Evolutionary conservation across 2,329 filamentous ascomycete species (phyloP).

Genomic region (Paraphaeosphaeria minitans): DNA sequence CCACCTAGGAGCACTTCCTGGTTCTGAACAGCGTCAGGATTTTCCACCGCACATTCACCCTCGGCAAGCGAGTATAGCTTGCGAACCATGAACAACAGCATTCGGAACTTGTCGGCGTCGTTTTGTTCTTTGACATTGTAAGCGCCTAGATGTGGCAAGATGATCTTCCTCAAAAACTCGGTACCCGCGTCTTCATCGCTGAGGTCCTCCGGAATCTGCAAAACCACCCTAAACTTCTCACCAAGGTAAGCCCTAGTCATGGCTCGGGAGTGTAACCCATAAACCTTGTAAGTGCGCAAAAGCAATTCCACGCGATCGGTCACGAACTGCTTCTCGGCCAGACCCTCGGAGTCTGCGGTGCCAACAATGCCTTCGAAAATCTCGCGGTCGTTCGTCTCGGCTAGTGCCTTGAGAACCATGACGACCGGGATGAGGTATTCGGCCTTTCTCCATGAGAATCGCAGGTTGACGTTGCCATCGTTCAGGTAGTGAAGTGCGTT

Average conservation of each 20-base stretch:
- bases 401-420: slow-evolving; percentile 94
- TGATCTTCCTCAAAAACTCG: slow-evolving; percentile 87
- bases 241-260: slow-evolving; percentile 87
- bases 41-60: slow-evolving; percentile 90
- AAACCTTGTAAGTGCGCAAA: slow-evolving; percentile 90
- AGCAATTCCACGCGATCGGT: slow-evolving; percentile 93
- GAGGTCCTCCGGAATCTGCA: slow-evolving; percentile 82
- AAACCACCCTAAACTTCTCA: slow-evolving; percentile 85
- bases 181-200: slow-evolving; percentile 87
- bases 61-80: slow-evolving; percentile 94
- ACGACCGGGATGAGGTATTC: slow-evolving; percentile 95
- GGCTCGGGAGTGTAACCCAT: slow-evolving; percentile 78
- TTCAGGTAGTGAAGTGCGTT: slow-evolving; percentile 95
- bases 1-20: slow-evolving; percentile 94
- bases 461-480: slow-evolving; percentile 94
- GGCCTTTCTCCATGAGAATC: slow-evolving; percentile 97
- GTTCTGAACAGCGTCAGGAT: slow-evolving; percentile 94
- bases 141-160: slow-evolving; percentile 89
- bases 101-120: slow-evolving; percentile 89
- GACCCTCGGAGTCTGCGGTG: slow-evolving; percentile 72
- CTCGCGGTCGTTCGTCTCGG: slow-evolving; percentile 95
- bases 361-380: slow-evolving; percentile 95
- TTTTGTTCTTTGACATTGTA: slow-evolving; percentile 81
- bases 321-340: slow-evolving; percentile 84
- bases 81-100: slow-evolving; percentile 93